Percentiles rank a stretch among this genome's conserved stretches.
Conservation (phyloP, 1,139 yeast genomes). For the Geotrichum candidum region DNA sequence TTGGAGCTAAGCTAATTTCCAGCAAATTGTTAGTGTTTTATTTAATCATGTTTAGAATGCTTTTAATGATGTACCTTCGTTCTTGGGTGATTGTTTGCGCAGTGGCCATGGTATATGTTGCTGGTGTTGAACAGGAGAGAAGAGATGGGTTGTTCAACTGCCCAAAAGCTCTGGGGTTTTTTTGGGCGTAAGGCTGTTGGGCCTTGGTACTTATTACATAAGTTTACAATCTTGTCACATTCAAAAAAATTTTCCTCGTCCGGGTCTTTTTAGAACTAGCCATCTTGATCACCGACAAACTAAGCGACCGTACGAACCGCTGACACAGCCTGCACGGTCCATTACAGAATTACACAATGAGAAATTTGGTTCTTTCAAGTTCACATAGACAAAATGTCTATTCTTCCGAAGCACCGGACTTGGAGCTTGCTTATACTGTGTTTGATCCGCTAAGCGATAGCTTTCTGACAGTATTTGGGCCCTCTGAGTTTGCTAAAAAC, state of each 20-base stretch:
- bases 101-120: not conserved
- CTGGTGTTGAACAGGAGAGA: not conserved
- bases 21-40: not conserved
- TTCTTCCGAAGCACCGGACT: slow-evolving; percentile 46
- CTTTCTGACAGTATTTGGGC: slow-evolving; percentile 60
- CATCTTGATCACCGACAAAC: not conserved
- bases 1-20: slow-evolving; percentile 17
- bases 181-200: not conserved
- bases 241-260: slow-evolving; percentile 1
- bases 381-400: slow-evolving; percentile 25
- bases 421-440: slow-evolving; percentile 51
- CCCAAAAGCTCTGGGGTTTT: not conserved
- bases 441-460: slow-evolving; percentile 75
- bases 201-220: not conserved
- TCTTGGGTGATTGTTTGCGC: not conserved
- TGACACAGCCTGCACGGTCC: not conserved
- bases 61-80: not conserved
- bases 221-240: not conserved
- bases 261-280: not conserved
- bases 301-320: not conserved
- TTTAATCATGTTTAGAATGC: not conserved
- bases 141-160: not conserved
- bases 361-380: slow-evolving; percentile 31
- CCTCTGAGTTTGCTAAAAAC: slow-evolving; percentile 48
- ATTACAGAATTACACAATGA: slow-evolving; percentile 20